Conservation (phyloP, 345 rosid species). For the Abelmoschus esculentus region DNA sequence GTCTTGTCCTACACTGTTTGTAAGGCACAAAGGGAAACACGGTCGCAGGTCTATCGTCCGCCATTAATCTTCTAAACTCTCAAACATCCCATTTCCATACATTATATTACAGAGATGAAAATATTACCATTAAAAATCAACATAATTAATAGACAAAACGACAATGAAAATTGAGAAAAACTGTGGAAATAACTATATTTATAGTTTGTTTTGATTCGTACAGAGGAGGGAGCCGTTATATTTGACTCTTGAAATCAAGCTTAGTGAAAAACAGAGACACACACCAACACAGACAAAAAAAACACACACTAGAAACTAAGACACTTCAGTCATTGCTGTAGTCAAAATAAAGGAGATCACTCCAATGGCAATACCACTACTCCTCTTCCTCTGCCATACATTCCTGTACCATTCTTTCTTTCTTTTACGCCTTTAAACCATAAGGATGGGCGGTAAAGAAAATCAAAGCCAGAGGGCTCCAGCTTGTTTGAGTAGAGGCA, state of each 20-base stretch:
- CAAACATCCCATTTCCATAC: background rate
- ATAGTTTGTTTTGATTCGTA: constrained; percentile 12
- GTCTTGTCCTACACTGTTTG: too few relatives aligned
- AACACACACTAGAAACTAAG: background rate
- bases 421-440: background rate
- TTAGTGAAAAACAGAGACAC: constrained; percentile 10
- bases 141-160: background rate
- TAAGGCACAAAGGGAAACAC: background rate
- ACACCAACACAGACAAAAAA: background rate
- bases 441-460: background rate
- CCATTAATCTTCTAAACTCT: background rate
- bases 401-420: constrained; percentile 3
- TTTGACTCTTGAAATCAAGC: constrained; percentile 2
- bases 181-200: background rate
- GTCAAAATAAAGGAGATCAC: constrained; percentile 21
- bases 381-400: constrained; percentile 32
- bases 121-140: background rate
- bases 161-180: background rate
- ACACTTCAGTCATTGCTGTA: constrained; percentile 7
- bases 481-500: constrained; percentile 86
- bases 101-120: background rate
- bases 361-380: constrained; percentile 7
- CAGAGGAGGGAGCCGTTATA: constrained; percentile 45
- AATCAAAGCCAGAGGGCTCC: constrained; percentile 93
- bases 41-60: background rate